Conservation (phyloP, 768 basidiomycete species). For the Ramaria rubella region DNA sequence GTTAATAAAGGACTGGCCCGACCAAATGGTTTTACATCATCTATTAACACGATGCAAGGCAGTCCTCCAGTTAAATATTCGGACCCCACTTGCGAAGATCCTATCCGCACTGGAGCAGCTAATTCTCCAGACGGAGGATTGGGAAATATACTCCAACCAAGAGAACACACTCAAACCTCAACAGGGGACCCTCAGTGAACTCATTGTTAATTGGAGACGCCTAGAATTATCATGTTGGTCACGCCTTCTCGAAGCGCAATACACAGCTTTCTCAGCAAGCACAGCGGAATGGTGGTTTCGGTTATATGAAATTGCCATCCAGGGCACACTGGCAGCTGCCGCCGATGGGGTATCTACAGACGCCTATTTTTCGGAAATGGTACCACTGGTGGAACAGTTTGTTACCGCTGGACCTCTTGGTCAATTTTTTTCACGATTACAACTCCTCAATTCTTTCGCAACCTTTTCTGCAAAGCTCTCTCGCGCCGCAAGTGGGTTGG, state of each 20-base stretch:
- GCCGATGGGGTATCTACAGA: slow-evolving; percentile 34
- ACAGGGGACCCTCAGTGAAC: slow-evolving; percentile 55
- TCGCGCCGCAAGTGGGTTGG: slow-evolving; percentile 23
- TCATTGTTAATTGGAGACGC: slow-evolving; percentile 87
- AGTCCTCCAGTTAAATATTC: slow-evolving; percentile 53
- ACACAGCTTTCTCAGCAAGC: slow-evolving; percentile 33
- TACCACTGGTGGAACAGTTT: slow-evolving; percentile 78
- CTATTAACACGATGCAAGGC: slow-evolving; percentile 63
- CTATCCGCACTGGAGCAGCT: slow-evolving; percentile 81
- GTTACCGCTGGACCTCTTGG: slow-evolving; percentile 72
- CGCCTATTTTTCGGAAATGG: slow-evolving; percentile 55
- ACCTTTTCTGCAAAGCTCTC: slow-evolving; percentile 37
- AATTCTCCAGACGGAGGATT: slow-evolving; percentile 82
- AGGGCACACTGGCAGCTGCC: slow-evolving; percentile 44
- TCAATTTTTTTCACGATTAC: slow-evolving; percentile 65
- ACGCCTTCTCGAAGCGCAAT: slow-evolving; percentile 66
- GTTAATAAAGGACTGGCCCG: slow-evolving; percentile 83
- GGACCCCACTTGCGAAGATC: slow-evolving; percentile 73
- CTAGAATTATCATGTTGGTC: slow-evolving; percentile 88
- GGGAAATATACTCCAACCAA: slow-evolving; percentile 95
- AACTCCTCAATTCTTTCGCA: slow-evolving; percentile 64
- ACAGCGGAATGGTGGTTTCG: slow-evolving; percentile 83
- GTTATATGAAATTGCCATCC: slow-evolving; percentile 71
- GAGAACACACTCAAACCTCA: slow-evolving; percentile 70
- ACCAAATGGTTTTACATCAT: slow-evolving; percentile 94